A percentile compares a stretch with the other conserved stretches of the same genome.
Evolutionary conservation across 2,329 filamentous ascomycete genomes (phyloP).

Genomic region (Exophiala spinifera): DNA sequence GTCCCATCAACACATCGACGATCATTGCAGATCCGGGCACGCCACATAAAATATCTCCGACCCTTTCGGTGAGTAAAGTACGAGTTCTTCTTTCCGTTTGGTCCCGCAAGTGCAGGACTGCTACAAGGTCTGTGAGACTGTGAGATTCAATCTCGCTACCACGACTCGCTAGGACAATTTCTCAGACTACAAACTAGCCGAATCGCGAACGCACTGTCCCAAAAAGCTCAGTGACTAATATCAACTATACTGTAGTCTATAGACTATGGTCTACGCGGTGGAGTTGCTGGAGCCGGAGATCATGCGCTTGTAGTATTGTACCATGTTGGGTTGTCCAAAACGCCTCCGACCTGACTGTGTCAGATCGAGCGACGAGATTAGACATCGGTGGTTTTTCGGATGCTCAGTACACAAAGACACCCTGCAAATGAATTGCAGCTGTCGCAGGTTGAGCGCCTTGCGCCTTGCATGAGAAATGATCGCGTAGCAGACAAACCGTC

Average conservation of each 20-base stretch:
- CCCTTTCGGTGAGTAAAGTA: background rate
- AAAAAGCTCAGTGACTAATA: background rate
- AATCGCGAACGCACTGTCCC: background rate
- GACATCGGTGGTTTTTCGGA: background rate
- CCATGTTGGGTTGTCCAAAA: too few relatives aligned
- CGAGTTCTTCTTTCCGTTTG: background rate
- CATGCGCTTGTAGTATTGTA: too few relatives aligned
- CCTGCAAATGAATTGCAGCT: too few relatives aligned
- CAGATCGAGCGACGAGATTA: background rate
- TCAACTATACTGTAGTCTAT: background rate
- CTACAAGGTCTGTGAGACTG: background rate
- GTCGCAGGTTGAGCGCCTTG: background rate
- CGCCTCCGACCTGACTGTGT: background rate
- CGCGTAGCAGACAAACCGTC: too few relatives aligned
- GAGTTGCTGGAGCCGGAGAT: too few relatives aligned
- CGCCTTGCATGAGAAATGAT: too few relatives aligned
- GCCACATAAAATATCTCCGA: background rate
- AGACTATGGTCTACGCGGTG: background rate
- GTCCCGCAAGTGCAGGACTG: background rate
- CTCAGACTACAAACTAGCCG: background rate
- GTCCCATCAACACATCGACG: constrained; percentile 1
- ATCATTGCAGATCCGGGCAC: constrained; percentile 16
- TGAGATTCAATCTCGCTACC: background rate
- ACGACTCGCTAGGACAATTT: constrained; percentile 3
- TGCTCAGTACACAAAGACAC: too few relatives aligned